A percentile compares a stretch with the other conserved stretches of the same genome.
Conservation (phyloP, 1,284 basidiomycete genomes). For the Coniferiporia weirii region DNA sequence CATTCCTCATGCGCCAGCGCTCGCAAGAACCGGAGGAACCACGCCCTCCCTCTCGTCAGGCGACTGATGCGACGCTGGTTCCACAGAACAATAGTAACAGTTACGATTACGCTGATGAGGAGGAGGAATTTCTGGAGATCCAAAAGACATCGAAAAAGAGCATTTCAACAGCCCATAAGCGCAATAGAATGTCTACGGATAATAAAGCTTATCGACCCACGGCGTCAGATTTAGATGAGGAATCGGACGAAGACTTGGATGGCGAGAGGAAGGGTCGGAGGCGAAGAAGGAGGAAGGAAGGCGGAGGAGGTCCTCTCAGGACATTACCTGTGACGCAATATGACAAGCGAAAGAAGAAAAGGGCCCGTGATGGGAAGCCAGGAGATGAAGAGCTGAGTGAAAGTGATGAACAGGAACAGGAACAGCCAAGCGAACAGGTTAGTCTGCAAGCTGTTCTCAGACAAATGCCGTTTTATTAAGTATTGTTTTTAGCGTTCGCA, state of each 20-base stretch:
- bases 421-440: conserved; percentile 25
- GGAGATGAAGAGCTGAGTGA: conserved; percentile 37
- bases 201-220: conserved; percentile 75
- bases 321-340: conserved; percentile 59
- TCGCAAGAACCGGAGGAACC: conserved; percentile 41
- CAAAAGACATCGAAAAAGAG: conserved; percentile 34
- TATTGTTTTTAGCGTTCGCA: conserved; percentile 21
- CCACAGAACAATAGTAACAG: conserved; percentile 43
- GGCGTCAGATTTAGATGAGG: conserved; percentile 51
- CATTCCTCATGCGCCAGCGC: conserved; percentile 56
- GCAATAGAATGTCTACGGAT: conserved; percentile 62
- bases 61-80: conserved; percentile 30
- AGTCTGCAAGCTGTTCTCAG: conserved; percentile 22
- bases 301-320: conserved; percentile 52
- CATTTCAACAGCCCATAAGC: conserved; percentile 36
- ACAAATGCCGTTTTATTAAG: conserved; percentile 17
- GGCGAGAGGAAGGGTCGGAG: conserved; percentile 44
- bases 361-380: conserved; percentile 30
- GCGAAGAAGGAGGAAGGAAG: conserved; percentile 49
- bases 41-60: conserved; percentile 21
- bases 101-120: conserved; percentile 75
- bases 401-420: conserved; percentile 33
- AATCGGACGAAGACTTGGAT: conserved; percentile 52
- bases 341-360: conserved; percentile 47
- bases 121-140: conserved; percentile 48